phyloP scores from a whole-genome alignment of 805 yeast genomes.

The Candida schatavii region DNA sequence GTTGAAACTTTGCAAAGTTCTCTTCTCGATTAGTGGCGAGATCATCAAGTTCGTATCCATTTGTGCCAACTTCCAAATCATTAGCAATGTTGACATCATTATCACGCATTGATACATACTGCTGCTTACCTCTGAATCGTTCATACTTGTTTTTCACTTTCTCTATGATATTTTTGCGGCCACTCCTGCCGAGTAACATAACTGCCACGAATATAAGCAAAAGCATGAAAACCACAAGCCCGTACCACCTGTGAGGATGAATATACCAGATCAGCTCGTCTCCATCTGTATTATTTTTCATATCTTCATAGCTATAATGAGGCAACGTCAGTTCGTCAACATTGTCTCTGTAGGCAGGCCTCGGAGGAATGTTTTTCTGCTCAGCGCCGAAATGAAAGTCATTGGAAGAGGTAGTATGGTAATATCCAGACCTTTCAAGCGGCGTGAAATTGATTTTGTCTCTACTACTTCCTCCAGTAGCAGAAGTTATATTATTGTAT shows the following conservation, averaged over 20 bases:
- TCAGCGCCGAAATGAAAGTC: constrained; percentile 56
- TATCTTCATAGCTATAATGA: constrained; percentile 27
- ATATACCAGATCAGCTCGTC: constrained; percentile 41
- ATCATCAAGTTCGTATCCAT: neutral
- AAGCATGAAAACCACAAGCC: constrained; percentile 27
- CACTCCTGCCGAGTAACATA: constrained; percentile 32
- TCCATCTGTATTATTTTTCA: constrained; percentile 8
- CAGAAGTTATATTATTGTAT: constrained; percentile 29
- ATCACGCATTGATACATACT: neutral
- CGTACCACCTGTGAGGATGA: constrained; percentile 43
- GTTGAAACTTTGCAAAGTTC: constrained; percentile 3
- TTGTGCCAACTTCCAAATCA: constrained; percentile 1
- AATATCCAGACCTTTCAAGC: constrained; percentile 43
- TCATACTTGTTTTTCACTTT: constrained; percentile 7
- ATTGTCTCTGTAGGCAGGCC: constrained; percentile 42
- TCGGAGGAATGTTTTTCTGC: constrained; percentile 27
- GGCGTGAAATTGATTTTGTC: constrained; percentile 2
- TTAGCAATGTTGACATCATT: neutral
- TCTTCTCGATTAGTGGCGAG: neutral
- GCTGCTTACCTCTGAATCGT: neutral
- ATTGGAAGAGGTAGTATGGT: constrained; percentile 46
- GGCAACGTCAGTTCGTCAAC: constrained; percentile 14
- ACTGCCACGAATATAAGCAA: constrained; percentile 24
- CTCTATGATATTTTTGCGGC: constrained; percentile 14
- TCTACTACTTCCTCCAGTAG: constrained; percentile 11